Evolutionary conservation across 805 yeast species (phyloP).

Genomic region (Cyberlindnera japonica): DNA sequence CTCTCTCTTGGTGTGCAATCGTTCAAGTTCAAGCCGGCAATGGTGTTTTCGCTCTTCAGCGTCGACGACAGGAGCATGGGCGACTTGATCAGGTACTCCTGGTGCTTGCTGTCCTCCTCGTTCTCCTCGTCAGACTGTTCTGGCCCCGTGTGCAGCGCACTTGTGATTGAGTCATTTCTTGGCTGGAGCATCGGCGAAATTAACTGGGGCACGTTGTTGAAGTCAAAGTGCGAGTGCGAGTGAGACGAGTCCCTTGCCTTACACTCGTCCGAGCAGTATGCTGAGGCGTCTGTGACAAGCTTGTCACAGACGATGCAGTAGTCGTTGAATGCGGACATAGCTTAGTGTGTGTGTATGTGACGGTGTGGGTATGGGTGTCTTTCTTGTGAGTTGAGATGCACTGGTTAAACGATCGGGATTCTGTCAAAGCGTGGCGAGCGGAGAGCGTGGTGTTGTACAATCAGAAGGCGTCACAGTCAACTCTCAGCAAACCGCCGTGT

Average conservation of each 20-base stretch:
- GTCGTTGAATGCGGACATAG: conserved; percentile 43
- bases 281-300: conserved; percentile 39
- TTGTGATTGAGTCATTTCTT: conserved; percentile 24
- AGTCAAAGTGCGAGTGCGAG: conserved; percentile 24
- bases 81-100: conserved; percentile 27
- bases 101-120: conserved; percentile 16
- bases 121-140: conserved; percentile 17
- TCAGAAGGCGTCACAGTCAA: too few species aligned
- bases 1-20: conserved; percentile 22
- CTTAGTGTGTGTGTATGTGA: background rate
- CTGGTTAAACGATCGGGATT: background rate
- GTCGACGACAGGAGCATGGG: conserved; percentile 26
- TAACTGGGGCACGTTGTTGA: conserved; percentile 27
- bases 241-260: conserved; percentile 31
- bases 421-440: too few species aligned
- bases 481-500: too few species aligned
- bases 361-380: background rate
- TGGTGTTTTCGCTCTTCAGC: conserved; percentile 23
- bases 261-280: conserved; percentile 47
- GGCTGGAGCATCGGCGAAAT: conserved; percentile 30
- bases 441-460: too few species aligned
- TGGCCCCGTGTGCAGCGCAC: conserved; percentile 11
- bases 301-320: conserved; percentile 58
- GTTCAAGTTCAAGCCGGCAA: conserved; percentile 26
- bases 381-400: background rate